A percentile compares a stretch with the other conserved stretches of the same genome.
phyloP scores from a whole-genome alignment of 495 filamentous ascomycete species.

The Talaromyces borbonicus region DNA sequence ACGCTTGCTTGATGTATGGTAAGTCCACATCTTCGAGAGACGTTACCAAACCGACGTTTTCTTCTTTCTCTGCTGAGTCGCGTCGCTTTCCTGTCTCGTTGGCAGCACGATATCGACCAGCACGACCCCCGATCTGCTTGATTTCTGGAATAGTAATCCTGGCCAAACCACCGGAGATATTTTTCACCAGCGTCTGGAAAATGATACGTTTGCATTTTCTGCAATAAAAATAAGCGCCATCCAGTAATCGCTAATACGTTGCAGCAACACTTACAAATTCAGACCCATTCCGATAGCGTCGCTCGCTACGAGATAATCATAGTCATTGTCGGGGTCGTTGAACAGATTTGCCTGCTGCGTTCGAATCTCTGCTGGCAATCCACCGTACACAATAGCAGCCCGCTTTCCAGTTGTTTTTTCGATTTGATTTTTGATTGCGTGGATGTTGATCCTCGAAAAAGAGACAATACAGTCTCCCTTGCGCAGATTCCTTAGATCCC shows the following conservation, averaged over 20 bases:
- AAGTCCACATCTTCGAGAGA: constrained; percentile 66
- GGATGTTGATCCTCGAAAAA: constrained; percentile 75
- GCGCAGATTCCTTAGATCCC: constrained; percentile 53
- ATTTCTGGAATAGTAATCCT: constrained; percentile 62
- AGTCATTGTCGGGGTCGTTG: constrained; percentile 90
- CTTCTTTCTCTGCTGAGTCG: constrained; percentile 11
- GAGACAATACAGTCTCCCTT: constrained; percentile 87
- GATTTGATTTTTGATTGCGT: constrained; percentile 68
- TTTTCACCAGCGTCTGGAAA: constrained; percentile 70
- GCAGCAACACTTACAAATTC: constrained; percentile 53
- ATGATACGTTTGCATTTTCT: constrained; percentile 84
- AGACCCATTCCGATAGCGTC: constrained; percentile 98
- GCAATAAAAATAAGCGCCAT: background rate
- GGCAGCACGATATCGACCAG: constrained; percentile 78
- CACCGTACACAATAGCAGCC: constrained; percentile 89
- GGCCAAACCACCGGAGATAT: constrained; percentile 38
- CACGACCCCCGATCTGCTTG: constrained; percentile 91
- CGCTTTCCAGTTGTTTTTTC: constrained; percentile 63
- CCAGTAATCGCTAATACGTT: background rate
- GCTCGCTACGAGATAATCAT: constrained; percentile 86
- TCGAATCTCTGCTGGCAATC: constrained; percentile 83
- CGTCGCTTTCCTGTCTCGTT: constrained; percentile 24
- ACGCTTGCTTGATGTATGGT: constrained; percentile 46
- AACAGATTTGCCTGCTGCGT: constrained; percentile 85
- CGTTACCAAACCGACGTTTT: constrained; percentile 64